A percentile compares a stretch with the other conserved stretches of the same genome.
Evolutionary conservation across 441 rosid genomes (phyloP).

Genomic region (Populus hybrid): DNA sequence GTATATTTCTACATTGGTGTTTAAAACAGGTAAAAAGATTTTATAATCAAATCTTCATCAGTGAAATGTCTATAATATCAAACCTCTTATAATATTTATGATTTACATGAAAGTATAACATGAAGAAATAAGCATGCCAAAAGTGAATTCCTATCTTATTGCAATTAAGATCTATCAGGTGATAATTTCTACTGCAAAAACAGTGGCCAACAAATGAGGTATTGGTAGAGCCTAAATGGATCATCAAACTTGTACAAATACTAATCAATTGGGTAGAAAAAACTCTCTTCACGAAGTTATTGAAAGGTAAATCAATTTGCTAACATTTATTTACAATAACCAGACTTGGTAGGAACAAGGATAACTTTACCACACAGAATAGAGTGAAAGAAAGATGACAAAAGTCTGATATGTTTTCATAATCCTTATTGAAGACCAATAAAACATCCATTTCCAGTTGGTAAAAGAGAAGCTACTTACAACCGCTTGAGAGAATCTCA

Average conservation of each 20-base stretch:
- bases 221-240: neutral
- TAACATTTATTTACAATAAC: neutral
- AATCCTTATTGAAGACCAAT: neutral
- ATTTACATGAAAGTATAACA: neutral
- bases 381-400: neutral
- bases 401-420: neutral
- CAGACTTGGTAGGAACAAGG: neutral
- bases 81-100: neutral
- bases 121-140: neutral
- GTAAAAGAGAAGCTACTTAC: neutral
- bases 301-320: neutral
- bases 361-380: neutral
- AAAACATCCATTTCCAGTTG: neutral
- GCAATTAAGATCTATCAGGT: neutral
- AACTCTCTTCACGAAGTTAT: neutral
- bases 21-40: neutral
- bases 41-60: neutral
- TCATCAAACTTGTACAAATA: neutral
- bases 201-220: neutral
- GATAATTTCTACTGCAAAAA: neutral
- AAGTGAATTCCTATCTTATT: neutral
- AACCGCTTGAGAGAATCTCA: neutral
- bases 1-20: neutral
- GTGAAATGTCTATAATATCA: too few species aligned
- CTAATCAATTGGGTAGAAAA: neutral